Base-by-base conservation (phyloP, 331 rosid species). In the Pyrus hybrid region DNA sequence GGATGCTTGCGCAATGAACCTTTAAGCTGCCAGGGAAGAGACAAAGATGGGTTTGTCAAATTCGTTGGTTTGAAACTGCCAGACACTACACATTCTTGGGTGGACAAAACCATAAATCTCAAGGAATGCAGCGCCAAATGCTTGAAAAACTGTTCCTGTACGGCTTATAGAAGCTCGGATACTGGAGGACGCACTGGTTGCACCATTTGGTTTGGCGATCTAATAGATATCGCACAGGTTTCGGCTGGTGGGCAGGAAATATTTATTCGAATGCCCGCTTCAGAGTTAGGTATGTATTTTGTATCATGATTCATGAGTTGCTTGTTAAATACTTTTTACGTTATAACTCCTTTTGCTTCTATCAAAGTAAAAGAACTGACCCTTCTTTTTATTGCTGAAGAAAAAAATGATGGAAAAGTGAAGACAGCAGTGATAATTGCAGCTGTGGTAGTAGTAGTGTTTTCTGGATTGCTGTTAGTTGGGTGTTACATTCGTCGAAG, bases 151-250 rank as follows among this genome's bases (percentile, higher is more conserved):
- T 91, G 93, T 68, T 82, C 86, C 6, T 91, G 96, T 58, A 83
- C 66, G 85, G 91, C 90, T 6, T 88, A 79, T 66, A 72, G 83
- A 2, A 89, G 86, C 74, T 68, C 80, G 16, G 81, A 87, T 64
- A 60, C 81, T 20, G 72, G 84, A 1, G 86, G 88, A 47, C 91
- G 90, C 9, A 85, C 79, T 82, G 96, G 96, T 7, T 91, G 96
- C 45, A 86, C 81, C 12, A 47, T 82, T 67, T 91, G 93, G 96
- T 80, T 85, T 79, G 96, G 89, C 22, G 83, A 84, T 77, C 81
- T 91, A 17, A 37, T 81, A 49, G 96, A 87, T 75, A 82, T 87
- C 3, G 79, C 86, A 78, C 80, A 63, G 61, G 73, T 81, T 77
- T 22, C 66, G 13, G 75, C 20, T 51, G 83, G 87, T 25, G 93